Percentiles rank a stretch among this genome's conserved stretches.
phyloP scores from a whole-genome alignment of 257 asterid genomes.

The Buddleja alternifolia region DNA sequence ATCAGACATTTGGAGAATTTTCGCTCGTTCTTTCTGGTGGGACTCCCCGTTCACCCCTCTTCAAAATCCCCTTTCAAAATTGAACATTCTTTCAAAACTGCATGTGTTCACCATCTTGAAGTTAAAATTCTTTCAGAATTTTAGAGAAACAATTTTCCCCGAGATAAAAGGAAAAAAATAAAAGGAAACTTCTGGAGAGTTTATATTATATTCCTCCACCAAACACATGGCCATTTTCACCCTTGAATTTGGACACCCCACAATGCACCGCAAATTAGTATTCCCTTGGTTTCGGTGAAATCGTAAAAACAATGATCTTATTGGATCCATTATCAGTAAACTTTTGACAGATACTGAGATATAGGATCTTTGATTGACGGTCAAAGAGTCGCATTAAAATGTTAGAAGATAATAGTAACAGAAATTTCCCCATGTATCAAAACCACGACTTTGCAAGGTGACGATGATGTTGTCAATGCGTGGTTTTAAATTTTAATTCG shows the following conservation, averaged over 20 bases:
- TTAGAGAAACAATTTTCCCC: too few relatives aligned
- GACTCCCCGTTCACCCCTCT: too few relatives aligned
- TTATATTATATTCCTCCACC: too few relatives aligned
- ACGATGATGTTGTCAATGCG: not conserved
- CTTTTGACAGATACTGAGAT: not conserved
- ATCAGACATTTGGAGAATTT: too few relatives aligned
- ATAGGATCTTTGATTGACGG: not conserved
- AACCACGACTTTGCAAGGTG: not conserved
- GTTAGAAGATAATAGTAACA: slow-evolving; percentile 7
- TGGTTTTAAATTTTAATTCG: not conserved
- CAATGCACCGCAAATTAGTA: not conserved
- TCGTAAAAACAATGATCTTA: not conserved
- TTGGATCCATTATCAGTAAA: not conserved
- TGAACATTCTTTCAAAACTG: too few relatives aligned
- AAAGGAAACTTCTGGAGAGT: too few relatives aligned
- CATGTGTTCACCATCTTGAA: too few relatives aligned
- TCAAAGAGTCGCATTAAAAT: not conserved
- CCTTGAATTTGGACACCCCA: not conserved
- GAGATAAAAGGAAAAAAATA: too few relatives aligned
- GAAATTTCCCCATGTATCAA: not conserved
- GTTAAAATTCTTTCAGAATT: too few relatives aligned
- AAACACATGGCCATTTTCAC: too few relatives aligned
- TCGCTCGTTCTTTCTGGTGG: too few relatives aligned
- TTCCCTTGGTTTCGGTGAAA: not conserved
- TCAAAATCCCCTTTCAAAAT: too few relatives aligned